These are phyloP conservation scores for Cymbopogon citratus DNA, from an alignment of 176 grass and related monocot species.

Conservation along the genomic window DNA sequence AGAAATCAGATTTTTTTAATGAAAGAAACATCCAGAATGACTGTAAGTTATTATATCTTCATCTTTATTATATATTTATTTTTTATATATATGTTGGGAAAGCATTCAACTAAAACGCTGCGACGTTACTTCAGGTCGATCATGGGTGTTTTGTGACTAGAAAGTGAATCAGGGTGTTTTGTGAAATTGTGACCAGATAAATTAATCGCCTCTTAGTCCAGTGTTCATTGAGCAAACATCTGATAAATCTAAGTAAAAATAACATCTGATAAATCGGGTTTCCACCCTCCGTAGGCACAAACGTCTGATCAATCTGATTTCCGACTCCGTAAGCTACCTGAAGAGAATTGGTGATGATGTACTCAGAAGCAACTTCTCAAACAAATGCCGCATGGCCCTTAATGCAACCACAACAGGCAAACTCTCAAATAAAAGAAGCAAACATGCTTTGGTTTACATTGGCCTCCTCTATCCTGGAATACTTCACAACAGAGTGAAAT, in stretches of 20 bases:
- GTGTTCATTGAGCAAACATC: neutral
- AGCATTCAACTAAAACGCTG: neutral
- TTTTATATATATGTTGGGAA: neutral
- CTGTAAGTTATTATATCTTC: neutral
- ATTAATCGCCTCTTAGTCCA: neutral
- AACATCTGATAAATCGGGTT: neutral
- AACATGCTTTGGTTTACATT: neutral
- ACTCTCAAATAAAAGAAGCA: neutral
- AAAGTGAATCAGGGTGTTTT: neutral
- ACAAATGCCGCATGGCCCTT: neutral
- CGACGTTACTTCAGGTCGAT: neutral
- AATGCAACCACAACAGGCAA: neutral
- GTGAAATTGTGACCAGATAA: too few relatives aligned
- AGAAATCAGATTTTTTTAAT: neutral
- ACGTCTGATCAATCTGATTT: too few relatives aligned
- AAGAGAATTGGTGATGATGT: neutral
- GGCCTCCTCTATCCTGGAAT: neutral
- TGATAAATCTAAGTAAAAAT: neutral
- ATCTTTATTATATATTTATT: neutral
- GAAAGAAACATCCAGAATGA: neutral
- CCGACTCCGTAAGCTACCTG: neutral
- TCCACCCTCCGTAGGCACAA: too few relatives aligned
- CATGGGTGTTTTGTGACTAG: neutral
- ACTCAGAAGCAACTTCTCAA: neutral
- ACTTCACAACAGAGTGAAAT: neutral